Percentiles rank a stretch among this genome's conserved stretches.
Evolutionary conservation across 331 rosid species (phyloP).

Genomic region (Quercus tomentella): DNA sequence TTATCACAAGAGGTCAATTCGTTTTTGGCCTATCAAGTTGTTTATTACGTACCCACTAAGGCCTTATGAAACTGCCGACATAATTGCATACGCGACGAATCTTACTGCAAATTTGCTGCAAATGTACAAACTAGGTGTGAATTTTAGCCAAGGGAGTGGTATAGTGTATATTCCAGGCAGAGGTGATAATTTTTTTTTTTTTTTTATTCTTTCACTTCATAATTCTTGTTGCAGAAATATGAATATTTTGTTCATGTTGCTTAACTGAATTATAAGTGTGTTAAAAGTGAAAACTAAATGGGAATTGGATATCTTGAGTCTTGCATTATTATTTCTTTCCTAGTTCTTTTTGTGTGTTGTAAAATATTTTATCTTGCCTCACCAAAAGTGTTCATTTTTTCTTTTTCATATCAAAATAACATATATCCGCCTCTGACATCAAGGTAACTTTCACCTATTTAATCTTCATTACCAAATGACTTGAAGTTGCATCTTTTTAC

Average conservation of each 20-base stretch:
- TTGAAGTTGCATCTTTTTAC: not conserved
- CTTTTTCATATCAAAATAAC: slow-evolving; percentile 57
- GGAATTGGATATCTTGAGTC: not conserved
- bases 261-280: too few relatives aligned
- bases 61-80: slow-evolving; percentile 30
- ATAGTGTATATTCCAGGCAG: slow-evolving; percentile 58
- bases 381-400: slow-evolving; percentile 11
- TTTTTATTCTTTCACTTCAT: too few relatives aligned
- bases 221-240: too few relatives aligned
- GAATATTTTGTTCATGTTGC: too few relatives aligned
- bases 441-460: slow-evolving; percentile 44
- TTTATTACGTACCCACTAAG: slow-evolving; percentile 55
- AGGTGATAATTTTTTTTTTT: slow-evolving; percentile 15
- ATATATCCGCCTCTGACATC: slow-evolving; percentile 34
- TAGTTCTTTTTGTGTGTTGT: too few relatives aligned
- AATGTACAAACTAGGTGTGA: slow-evolving; percentile 40
- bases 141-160: slow-evolving; percentile 60
- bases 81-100: slow-evolving; percentile 16
- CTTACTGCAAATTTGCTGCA: slow-evolving; percentile 24
- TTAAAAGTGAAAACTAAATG: too few relatives aligned
- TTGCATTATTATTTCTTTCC: not conserved
- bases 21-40: too few relatives aligned
- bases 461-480: not conserved
- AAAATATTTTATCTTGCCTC: not conserved
- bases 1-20: too few relatives aligned